A percentile compares a stretch with the other conserved stretches of the same genome.
Evolutionary conservation across 2,329 filamentous ascomycete genomes (phyloP).

Genomic region (Talaromyces piceae): DNA sequence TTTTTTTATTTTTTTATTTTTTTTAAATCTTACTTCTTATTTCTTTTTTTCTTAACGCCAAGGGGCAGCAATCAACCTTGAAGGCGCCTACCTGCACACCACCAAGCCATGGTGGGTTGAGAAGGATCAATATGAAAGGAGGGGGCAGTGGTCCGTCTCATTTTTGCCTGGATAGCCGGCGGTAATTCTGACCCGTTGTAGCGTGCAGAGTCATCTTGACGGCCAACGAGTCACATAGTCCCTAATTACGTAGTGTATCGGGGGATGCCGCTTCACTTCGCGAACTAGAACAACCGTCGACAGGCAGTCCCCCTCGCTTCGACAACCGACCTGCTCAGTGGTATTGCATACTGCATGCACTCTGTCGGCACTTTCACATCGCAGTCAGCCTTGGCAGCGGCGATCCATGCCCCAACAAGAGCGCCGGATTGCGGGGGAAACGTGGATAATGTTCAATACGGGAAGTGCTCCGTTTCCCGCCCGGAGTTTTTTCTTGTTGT

Average conservation of each 20-base stretch:
- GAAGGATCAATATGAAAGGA: not conserved
- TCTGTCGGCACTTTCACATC: constrained; percentile 10
- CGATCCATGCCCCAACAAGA: constrained; percentile 1
- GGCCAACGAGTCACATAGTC: too few relatives aligned
- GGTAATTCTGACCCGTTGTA: not conserved
- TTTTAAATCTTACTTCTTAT: too few relatives aligned
- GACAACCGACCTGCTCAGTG: not conserved
- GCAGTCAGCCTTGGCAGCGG: not conserved
- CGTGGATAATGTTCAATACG: not conserved
- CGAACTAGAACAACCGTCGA: not conserved
- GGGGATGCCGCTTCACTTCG: too few relatives aligned
- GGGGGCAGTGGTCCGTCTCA: not conserved
- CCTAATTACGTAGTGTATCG: too few relatives aligned
- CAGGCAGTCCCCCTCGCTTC: not conserved
- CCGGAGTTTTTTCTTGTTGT: too few relatives aligned
- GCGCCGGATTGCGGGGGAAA: constrained; percentile 7
- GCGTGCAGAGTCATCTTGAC: not conserved
- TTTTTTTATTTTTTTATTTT: too few relatives aligned
- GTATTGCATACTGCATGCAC: not conserved
- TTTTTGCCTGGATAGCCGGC: not conserved
- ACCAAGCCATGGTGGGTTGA: too few relatives aligned
- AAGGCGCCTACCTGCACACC: too few relatives aligned
- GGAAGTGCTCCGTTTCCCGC: not conserved
- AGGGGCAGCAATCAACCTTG: not conserved
- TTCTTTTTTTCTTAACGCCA: too few relatives aligned